A percentile compares a stretch with the other conserved stretches of the same genome.
These are phyloP conservation scores for Aspergillus latus DNA, from an alignment of 2,329 filamentous ascomycete genomes.

Conservation along the genomic window DNA sequence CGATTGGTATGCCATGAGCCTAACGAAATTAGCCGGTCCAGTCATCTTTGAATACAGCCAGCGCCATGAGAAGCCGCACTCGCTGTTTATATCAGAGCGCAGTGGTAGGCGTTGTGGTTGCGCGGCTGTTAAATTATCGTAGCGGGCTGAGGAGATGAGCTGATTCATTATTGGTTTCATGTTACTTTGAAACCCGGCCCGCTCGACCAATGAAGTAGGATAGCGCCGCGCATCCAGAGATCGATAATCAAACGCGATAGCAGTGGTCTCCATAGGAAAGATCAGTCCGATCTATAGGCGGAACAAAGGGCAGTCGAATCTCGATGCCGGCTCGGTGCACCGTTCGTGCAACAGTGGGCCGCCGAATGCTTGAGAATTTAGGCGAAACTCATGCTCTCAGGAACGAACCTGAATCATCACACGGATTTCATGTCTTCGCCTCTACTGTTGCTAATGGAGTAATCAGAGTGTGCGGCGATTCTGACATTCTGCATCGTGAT, in stretches of 20 bases:
- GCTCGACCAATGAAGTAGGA: constrained; percentile 13
- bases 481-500: background rate
- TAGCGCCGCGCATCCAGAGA: background rate
- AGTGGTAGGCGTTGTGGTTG: constrained; percentile 26
- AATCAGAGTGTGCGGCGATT: no score
- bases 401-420: background rate
- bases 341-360: background rate
- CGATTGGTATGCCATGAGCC: constrained; percentile 11
- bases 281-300: no score
- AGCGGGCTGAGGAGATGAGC: constrained; percentile 10
- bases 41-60: constrained; percentile 9
- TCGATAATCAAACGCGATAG: constrained; percentile 1
- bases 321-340: background rate
- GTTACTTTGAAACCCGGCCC: constrained; percentile 12
- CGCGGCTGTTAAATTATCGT: constrained; percentile 23
- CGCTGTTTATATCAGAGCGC: constrained; percentile 28
- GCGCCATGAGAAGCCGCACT: constrained; percentile 12
- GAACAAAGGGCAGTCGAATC: background rate
- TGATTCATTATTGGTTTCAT: constrained; percentile 16
- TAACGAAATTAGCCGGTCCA: constrained; percentile 7
- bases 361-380: background rate
- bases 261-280: background rate
- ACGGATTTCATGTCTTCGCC: background rate
- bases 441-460: no score
- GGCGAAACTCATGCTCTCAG: background rate